These are phyloP conservation scores for Tricholoma hemisulphureum DNA, from an alignment of 768 basidiomycete species.

Conservation along the genomic window DNA sequence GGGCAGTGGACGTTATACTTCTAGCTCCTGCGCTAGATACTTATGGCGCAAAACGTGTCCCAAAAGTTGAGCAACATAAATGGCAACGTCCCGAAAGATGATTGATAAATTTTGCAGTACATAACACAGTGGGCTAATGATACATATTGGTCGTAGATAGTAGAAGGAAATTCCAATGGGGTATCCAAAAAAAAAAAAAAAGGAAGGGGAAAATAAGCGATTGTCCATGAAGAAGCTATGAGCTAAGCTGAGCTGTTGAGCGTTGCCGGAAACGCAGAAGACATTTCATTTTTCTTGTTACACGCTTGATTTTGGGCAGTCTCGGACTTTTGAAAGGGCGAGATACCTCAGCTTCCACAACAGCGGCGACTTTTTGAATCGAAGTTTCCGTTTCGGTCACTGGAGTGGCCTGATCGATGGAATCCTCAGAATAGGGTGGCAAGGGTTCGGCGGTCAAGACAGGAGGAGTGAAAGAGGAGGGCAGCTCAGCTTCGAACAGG, in stretches of 20 bases:
- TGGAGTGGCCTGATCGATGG: neutral
- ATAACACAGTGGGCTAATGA: neutral
- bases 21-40: too few species aligned
- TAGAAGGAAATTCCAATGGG: neutral
- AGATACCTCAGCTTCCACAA: neutral
- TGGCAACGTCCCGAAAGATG: too few species aligned
- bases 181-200: neutral
- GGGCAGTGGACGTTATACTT: too few species aligned
- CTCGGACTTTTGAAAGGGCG: neutral
- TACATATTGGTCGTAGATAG: neutral
- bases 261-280: neutral
- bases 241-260: neutral
- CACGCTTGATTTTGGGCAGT: neutral
- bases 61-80: too few species aligned
- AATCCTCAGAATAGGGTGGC: neutral
- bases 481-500: too few species aligned
- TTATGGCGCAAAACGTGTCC: too few species aligned
- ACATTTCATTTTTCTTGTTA: constrained; percentile 1
- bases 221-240: neutral
- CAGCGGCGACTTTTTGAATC: neutral
- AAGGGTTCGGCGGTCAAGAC: neutral
- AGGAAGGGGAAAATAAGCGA: too few species aligned
- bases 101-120: too few species aligned
- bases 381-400: neutral
- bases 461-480: neutral